Conservation (phyloP, 306 rosid species). For the Prunus mira region DNA sequence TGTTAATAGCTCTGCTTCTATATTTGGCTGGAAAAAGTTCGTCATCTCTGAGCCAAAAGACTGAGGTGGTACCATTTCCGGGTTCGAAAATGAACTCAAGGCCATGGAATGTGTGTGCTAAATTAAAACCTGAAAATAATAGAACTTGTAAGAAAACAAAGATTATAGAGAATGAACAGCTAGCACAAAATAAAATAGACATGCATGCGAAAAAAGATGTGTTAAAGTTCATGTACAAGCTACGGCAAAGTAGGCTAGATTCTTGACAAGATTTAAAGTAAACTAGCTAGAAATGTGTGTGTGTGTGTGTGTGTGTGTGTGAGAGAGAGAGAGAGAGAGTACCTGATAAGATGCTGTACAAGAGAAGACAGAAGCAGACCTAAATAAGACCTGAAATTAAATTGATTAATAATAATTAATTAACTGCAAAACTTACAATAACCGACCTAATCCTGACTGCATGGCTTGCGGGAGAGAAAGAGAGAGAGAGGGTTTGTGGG, state of each 20-base stretch:
- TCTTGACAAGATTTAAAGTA: too few species aligned
- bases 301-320: background rate
- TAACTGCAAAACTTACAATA: background rate
- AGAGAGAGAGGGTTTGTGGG: conserved; percentile 2
- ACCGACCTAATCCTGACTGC: background rate
- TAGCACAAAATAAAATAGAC: background rate
- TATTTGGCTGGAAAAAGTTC: background rate
- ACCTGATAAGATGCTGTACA: background rate
- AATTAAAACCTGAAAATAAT: background rate
- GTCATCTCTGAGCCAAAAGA: conserved; percentile 2
- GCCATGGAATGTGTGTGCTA: background rate
- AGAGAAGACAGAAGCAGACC: conserved; percentile 8
- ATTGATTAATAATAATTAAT: background rate
- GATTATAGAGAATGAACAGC: background rate
- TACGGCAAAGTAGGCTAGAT: background rate
- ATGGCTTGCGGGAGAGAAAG: background rate
- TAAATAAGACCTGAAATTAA: background rate
- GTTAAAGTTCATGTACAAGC: background rate
- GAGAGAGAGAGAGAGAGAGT: background rate
- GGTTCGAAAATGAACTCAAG: background rate
- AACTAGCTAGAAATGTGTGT: background rate
- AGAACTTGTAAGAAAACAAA: background rate
- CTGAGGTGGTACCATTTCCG: background rate
- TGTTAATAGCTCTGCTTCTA: conserved; percentile 7
- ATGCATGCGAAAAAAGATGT: background rate